Evolutionary conservation across 176 grass and related monocot species (phyloP).

Genomic region (Carex parvula): DNA sequence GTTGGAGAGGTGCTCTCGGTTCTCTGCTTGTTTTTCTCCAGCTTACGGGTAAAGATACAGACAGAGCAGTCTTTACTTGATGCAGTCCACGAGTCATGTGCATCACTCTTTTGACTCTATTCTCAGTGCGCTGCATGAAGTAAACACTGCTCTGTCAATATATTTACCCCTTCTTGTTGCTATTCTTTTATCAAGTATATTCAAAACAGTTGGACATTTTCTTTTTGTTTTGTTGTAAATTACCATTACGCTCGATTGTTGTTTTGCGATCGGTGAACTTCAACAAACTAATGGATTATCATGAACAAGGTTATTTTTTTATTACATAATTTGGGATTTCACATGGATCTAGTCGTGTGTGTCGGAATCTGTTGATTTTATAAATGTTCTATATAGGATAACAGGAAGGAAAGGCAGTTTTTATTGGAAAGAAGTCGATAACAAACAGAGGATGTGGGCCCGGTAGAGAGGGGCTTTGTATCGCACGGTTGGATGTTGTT

Average conservation of each 20-base stretch:
- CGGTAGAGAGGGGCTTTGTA: neutral
- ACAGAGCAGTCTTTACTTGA: neutral
- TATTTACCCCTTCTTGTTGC: neutral
- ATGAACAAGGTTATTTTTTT: no score
- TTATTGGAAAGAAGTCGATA: neutral
- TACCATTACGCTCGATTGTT: no score
- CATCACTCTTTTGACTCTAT: no score
- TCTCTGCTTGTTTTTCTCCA: neutral
- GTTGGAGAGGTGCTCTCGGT: neutral
- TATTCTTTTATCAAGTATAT: neutral
- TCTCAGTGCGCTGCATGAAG: no score
- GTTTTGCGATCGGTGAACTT: no score
- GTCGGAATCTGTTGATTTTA: neutral
- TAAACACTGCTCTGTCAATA: no score
- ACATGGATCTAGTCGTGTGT: neutral
- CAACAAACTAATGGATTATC: no score
- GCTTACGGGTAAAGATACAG: neutral
- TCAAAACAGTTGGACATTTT: no score
- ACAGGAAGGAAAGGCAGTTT: neutral
- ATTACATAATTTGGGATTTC: neutral
- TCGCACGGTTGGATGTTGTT: constrained; percentile 14
- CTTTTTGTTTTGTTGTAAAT: no score
- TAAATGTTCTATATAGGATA: neutral
- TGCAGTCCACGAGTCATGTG: no score
- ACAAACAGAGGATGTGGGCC: neutral